Evolutionary conservation across 148 eudicot genomes (phyloP), one percentile per base, ranked within the genome.

Genomic region (Rhododendron mucronatum): DNA sequence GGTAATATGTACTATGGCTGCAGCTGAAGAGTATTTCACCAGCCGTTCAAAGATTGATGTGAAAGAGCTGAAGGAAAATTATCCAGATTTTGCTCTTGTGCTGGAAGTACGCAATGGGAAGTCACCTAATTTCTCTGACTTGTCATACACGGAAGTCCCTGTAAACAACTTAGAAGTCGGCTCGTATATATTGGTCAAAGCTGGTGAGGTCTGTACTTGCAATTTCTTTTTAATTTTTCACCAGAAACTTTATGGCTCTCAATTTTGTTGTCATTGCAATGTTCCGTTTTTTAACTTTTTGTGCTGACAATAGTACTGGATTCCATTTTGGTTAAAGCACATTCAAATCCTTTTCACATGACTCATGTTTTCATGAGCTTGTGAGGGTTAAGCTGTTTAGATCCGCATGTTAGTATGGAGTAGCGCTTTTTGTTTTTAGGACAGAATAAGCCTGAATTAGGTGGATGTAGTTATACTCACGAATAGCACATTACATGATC

Each of bases 11-110:
- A 44, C 23, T 82, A 28, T 82, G 78, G 85, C 80, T 93, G 90
- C 96, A 95, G 98, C 99, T 84, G 99, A 97, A 88, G 98, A 95
- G 88, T 95, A 97, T 85, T 97, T 97, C 88, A 97, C 98, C 15
- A 94, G 98, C 87, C 96, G 96, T 84, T 97, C 99, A 84, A 92
- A 89, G 94, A 91, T 94, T 87, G 99, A 97, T 91, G 99, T 97
- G 80, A 91, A 89, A 88, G 99, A 97, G 90, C 88, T 97, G 87
- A 97, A 97, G 88, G 99, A 97, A 83, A 97, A 94, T 82, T 80
- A 97, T 89, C 99, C 99, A 41, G 98, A 95, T 39, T 94, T 91
- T 88, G 99, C 99, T 65, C 94, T 97, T 80, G 94, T 95, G 85
- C 85, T 97, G 88, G 92, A 94, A 88, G 88, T 87, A 57, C 84